Conservation (phyloP, 305 asterid genomes). For the Galium porrigens region DNA sequence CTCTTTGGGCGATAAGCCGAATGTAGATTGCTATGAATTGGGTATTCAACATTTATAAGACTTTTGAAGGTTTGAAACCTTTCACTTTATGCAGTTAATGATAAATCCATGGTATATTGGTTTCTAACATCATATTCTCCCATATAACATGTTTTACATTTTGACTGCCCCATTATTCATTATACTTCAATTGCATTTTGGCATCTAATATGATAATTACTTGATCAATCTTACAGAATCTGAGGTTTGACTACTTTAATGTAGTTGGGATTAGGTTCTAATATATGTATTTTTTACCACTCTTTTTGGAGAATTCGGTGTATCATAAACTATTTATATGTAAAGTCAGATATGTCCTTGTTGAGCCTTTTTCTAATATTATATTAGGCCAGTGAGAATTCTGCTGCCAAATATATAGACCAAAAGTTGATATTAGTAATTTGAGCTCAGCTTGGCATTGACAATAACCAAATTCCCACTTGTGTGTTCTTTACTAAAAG, state of each 20-base stretch:
- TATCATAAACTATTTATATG: neutral
- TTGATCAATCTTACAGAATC: neutral
- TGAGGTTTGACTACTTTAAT: neutral
- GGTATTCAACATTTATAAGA: neutral
- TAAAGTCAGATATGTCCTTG: neutral
- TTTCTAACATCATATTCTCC: neutral
- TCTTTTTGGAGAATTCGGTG: neutral
- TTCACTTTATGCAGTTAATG: neutral
- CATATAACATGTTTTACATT: neutral
- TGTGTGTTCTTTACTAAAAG: neutral
- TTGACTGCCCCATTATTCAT: neutral
- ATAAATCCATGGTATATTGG: neutral
- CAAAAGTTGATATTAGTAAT: neutral
- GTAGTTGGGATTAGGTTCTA: neutral
- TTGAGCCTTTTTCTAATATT: too few species aligned
- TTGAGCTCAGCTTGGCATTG: neutral
- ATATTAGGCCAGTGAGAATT: neutral
- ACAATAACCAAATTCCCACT: neutral
- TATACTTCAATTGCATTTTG: neutral
- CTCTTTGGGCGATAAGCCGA: conserved; percentile 5
- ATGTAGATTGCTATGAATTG: neutral
- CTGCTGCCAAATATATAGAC: neutral
- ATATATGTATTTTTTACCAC: neutral
- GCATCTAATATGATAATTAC: neutral
- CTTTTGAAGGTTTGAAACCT: neutral